Evolutionary conservation across 805 yeast genomes (phyloP).

Genomic region (Tetrapisispora taiwanensis): DNA sequence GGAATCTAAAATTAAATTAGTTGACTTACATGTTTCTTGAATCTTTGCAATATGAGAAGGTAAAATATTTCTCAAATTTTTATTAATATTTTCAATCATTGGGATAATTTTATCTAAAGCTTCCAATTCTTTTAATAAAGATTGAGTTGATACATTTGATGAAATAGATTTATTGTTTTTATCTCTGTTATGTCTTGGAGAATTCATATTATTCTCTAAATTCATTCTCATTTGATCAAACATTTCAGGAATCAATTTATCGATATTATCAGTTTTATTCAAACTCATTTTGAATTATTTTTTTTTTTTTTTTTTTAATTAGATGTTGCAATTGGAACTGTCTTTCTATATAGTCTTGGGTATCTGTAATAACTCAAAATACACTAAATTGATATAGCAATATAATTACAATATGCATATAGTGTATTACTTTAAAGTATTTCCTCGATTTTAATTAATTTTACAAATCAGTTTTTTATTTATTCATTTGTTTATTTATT

Average conservation of each 20-base stretch:
- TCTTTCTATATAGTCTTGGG: no score
- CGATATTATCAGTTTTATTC: constrained; percentile 8
- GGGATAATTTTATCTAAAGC: constrained; percentile 23
- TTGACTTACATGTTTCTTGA: constrained; percentile 36
- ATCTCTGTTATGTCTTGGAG: constrained; percentile 2
- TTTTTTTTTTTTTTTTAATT: no score
- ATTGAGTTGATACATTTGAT: constrained; percentile 18
- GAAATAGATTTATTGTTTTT: background rate
- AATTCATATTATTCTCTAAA: constrained; percentile 5
- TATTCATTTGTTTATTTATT: background rate
- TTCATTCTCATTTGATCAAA: constrained; percentile 26
- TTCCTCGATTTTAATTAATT: no score
- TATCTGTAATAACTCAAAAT: no score
- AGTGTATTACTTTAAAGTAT: no score
- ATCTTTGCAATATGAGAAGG: constrained; percentile 27
- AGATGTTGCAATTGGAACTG: no score
- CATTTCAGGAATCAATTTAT: constrained; percentile 25
- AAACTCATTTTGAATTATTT: constrained; percentile 1
- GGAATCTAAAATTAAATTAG: constrained; percentile 42
- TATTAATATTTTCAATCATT: constrained; percentile 19
- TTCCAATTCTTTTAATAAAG: constrained; percentile 24
- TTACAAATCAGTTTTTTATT: no score
- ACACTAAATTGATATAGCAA: no score
- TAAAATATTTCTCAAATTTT: constrained; percentile 11
- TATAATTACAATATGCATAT: no score